phyloP scores from a whole-genome alignment of 2,329 filamentous ascomycete genomes.

The Talaromyces sp. region DNA sequence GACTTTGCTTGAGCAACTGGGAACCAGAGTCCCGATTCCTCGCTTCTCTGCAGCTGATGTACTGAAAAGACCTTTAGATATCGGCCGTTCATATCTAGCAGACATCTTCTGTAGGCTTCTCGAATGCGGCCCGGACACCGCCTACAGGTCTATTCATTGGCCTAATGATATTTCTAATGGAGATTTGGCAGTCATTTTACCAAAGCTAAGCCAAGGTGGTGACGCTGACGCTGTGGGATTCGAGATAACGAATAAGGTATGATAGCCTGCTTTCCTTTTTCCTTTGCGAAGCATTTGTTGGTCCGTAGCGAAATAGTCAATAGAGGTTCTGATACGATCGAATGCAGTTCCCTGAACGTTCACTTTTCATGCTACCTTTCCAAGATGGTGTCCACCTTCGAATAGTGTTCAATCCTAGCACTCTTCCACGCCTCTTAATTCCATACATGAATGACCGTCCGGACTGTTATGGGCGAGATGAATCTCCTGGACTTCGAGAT shows the following conservation, averaged over 20 bases:
- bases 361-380: not conserved
- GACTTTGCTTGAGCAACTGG: not conserved
- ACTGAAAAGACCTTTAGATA: not conserved
- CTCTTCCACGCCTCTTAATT: not conserved
- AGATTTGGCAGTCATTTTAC: not conserved
- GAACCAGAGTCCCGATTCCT: not conserved
- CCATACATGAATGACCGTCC: not conserved
- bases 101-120: constrained; percentile 3
- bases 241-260: not conserved
- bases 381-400: not conserved
- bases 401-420: not conserved
- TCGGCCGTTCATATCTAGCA: not conserved
- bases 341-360: not conserved
- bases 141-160: not conserved
- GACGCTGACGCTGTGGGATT: not conserved
- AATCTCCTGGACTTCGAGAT: not conserved
- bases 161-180: not conserved
- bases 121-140: not conserved
- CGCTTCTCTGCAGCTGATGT: not conserved
- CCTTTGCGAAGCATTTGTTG: not conserved
- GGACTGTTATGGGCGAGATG: not conserved
- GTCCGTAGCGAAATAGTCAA: not conserved
- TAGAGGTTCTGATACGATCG: not conserved
- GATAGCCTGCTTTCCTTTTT: not conserved
- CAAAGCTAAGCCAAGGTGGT: not conserved